Evolutionary conservation across 768 basidiomycete species (phyloP), one percentile per base, ranked within the genome.

Genomic region (Boletellus ananiceps): DNA sequence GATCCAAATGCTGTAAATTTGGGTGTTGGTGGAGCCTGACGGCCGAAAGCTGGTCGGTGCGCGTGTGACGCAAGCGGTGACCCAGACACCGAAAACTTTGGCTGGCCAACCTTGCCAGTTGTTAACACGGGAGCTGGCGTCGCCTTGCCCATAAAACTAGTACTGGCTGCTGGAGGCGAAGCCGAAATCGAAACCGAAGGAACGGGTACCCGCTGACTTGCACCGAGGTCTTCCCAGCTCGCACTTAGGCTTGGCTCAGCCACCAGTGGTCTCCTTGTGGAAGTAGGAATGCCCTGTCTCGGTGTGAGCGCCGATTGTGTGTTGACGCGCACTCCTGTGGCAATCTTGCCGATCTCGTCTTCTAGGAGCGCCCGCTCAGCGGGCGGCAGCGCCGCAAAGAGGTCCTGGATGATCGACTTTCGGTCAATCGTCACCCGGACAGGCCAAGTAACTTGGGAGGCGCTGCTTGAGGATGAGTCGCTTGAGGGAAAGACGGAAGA

Each of bases 361-460:
- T 88, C 87, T 2, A 88, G 66, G 19, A 84, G 62, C 12, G 73
- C 70, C 15, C 84, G 79, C 60, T 91, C 87, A 0, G 82, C 74
- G 2, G 71, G 66, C 0, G 88, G 80, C 38, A 92, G 72, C 0
- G 81, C 71, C 1, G 75, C 68, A 53, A 86, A 77, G n/a, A 89
- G 69, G 34, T 88, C 85, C 27, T 82, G 77, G 49, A 90, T 79
- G 73, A 84, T 84, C 53, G 78, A 75, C 23, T 76, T 76, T n/a
- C 88, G 76, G n/a, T 80, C 79, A 12, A 56, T 52, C 19, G 23
- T 18, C 35, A 54, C 74, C 69, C 2, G 65, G 34, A 40, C 61
- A 18, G 46, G 32, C 15, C 31, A 42, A 6, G 35, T 18, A 15
- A 61, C 56, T 53, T 76, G 55, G 42, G 58, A 69, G 58, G 37